Base-by-base conservation (phyloP, 78 protist genomes). In the Tieghemostelium lacteum region DNA sequence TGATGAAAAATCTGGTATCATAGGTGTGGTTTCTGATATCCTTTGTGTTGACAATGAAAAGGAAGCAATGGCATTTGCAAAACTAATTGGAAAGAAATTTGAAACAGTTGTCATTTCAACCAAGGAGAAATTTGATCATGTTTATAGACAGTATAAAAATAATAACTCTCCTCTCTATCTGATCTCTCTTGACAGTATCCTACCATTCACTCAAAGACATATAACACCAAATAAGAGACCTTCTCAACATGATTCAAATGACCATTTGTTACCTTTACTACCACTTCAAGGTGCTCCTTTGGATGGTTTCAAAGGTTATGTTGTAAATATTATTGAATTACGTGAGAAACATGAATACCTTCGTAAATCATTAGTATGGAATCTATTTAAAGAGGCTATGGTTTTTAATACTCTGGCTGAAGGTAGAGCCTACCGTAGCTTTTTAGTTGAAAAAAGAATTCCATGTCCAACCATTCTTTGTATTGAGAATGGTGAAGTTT, bases 11-110 rank as follows among this genome's bases (percentile, higher is more conserved):
- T 37, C 65, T 49, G 93, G 93, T 34, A 88, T 88, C 0, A 28
- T 88, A 34, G 93, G 93, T 64, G 19, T 88, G 10, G 75, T 88
- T n/a, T 54, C 60, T 65, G 87, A 73, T 17, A 26, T 88, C 1
- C 26, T 72, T 20, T 88, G 33, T 29, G 45, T 73, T 6, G 93
- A 88, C 0, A 45, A 60, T 34, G 73, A 63, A 1, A 36, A 24
- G 34, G 75, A 74, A n/a, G 71, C 77, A 6, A 52, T 16, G 37
- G 16, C 52, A 5, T n/a, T 63, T 62, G 40, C 73, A 2, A 64
- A 52, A 10, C 8, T 88, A 3, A 12, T 69, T 34, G 85, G 85
- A 12, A 45, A 36, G 24, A 73, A 75, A 33, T 33, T 75, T 70
- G 86, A 74, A 39, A 66, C 74, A 24, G 75, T 72, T 0, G 37